These are phyloP conservation scores for Cyberlindnera japonica DNA, from an alignment of 805 yeast genomes.

Conservation along the genomic window DNA sequence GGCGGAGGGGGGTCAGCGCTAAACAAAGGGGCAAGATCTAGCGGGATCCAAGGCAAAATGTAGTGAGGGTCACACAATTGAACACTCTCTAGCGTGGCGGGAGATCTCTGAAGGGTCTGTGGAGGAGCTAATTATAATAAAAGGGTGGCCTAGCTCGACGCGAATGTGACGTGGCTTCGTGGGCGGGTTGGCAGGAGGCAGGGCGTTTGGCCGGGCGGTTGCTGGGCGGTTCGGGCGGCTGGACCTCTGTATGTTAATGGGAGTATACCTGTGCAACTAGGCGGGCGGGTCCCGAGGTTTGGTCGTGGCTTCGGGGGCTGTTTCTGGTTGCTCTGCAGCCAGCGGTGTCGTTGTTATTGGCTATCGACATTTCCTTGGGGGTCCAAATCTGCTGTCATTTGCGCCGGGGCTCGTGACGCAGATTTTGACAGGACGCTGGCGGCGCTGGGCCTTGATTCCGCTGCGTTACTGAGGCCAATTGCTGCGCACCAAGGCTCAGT, in stretches of 20 bases:
- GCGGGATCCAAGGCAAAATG: not conserved
- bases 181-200: not conserved
- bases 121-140: constrained; percentile 1
- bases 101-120: not conserved
- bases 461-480: too few species aligned
- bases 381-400: not conserved
- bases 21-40: not conserved
- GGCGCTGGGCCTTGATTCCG: too few species aligned
- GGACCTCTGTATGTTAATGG: too few species aligned
- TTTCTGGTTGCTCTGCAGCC: not conserved
- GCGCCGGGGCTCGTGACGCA: not conserved
- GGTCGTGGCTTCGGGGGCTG: not conserved
- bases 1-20: not conserved
- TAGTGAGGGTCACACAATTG: too few species aligned
- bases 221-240: not conserved
- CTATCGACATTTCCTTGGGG: constrained; percentile 5
- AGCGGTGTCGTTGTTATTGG: not conserved
- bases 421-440: constrained; percentile 1
- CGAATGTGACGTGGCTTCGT: constrained; percentile 12
- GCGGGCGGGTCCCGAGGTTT: too few species aligned
- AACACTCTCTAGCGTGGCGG: too few species aligned
- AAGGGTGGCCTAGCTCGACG: constrained; percentile 3
- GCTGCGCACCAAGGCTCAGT: too few species aligned
- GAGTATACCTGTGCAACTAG: too few species aligned
- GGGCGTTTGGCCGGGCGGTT: not conserved